These are phyloP conservation scores for Penicillium canescens DNA, from an alignment of 495 filamentous ascomycete genomes.

Conservation along the genomic window DNA sequence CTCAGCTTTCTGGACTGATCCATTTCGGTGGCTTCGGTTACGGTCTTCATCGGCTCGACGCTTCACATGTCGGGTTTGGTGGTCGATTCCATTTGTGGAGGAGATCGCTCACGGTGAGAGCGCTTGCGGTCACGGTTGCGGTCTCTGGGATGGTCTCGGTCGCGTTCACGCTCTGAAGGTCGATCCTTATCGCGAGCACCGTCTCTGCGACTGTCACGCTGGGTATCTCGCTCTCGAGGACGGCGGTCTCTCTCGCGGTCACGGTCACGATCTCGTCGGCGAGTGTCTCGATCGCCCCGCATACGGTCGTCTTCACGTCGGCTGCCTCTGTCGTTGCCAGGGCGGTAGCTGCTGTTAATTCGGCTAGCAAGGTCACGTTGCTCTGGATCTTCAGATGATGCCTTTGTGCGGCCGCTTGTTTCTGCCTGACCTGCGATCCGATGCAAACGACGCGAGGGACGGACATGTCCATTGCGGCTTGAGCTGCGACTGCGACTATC, in stretches of 20 bases:
- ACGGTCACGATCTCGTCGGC: constrained; percentile 33
- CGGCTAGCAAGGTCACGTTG: constrained; percentile 21
- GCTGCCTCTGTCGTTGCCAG: constrained; percentile 39
- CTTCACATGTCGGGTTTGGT: constrained; percentile 44
- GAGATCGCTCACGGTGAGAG: constrained; percentile 52
- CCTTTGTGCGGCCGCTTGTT: constrained; percentile 18
- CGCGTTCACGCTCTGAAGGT: constrained; percentile 42
- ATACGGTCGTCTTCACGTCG: constrained; percentile 40
- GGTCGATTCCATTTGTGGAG: constrained; percentile 38
- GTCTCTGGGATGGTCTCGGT: constrained; percentile 42
- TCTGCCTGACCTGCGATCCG: constrained; percentile 19
- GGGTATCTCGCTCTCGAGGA: constrained; percentile 32
- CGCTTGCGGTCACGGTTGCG: constrained; percentile 56
- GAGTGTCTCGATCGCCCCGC: constrained; percentile 23
- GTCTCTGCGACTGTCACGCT: constrained; percentile 38
- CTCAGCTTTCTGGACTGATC: constrained; percentile 20
- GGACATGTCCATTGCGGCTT: constrained; percentile 29
- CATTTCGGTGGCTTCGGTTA: constrained; percentile 15
- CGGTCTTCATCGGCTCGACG: constrained; percentile 31
- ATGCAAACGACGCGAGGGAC: constrained; percentile 23
- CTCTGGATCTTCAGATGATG: constrained; percentile 9
- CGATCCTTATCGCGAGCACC: constrained; percentile 36
- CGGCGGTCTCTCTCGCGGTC: constrained; percentile 36
- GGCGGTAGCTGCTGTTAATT: constrained; percentile 32
- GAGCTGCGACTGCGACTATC: constrained; percentile 34